These are phyloP conservation scores for Chaetomiaceae sp. DNA, from an alignment of 2,329 filamentous ascomycete species.

Conservation along the genomic window DNA sequence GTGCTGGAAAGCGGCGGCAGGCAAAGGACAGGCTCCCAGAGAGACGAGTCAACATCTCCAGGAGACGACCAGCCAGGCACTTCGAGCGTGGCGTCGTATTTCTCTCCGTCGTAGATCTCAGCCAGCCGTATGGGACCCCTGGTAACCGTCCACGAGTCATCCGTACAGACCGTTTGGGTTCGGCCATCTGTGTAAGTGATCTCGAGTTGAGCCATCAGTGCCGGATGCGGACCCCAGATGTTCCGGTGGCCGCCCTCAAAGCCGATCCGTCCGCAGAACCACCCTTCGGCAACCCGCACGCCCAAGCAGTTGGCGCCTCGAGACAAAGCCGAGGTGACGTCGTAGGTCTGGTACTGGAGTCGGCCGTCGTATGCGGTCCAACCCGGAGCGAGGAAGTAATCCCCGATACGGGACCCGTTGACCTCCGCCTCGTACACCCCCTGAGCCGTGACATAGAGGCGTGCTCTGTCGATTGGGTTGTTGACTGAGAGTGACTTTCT, in stretches of 20 bases:
- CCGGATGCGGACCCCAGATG: background rate
- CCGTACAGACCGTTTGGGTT: background rate
- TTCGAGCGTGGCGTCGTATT: background rate
- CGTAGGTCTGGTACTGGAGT: background rate
- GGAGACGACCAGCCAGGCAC: background rate
- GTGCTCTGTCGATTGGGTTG: background rate
- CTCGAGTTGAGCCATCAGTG: background rate
- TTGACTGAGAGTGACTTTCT: background rate
- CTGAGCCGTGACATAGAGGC: background rate
- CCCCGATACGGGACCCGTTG: background rate
- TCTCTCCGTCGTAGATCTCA: background rate
- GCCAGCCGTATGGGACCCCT: background rate
- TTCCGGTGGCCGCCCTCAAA: background rate
- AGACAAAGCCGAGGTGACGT: background rate
- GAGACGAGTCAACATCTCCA: background rate
- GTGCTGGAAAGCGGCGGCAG: background rate
- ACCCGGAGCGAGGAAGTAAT: background rate
- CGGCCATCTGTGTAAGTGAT: background rate
- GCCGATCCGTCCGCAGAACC: background rate
- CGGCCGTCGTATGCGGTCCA: background rate
- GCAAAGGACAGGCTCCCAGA: background rate
- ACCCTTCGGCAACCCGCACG: background rate
- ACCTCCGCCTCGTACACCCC: background rate
- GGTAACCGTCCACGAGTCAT: background rate
- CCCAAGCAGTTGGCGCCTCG: background rate